Base-by-base conservation (phyloP, 768 basidiomycete species). In the Cystoderma amianthinum region DNA sequence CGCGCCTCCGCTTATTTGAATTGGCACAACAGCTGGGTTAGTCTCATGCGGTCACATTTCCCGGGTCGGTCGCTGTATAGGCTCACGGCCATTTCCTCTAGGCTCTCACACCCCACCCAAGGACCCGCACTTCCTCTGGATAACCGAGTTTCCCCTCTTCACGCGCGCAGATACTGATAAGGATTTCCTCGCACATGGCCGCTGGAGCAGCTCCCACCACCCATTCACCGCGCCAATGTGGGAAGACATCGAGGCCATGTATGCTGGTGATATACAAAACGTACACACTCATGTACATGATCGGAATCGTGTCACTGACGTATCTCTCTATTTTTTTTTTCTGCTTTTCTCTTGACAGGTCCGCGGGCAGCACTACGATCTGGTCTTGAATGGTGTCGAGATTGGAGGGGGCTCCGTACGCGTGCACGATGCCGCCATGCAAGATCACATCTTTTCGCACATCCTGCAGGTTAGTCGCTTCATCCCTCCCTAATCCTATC, bases 201-300 rank as follows among this genome's bases (percentile, higher is more conserved):
- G 92, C 53, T 95, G 90, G 88, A 85, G 87, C 48, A 87, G 86
- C 48, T 82, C 89, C 2, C 94, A 97, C 54, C 94, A 97, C 61
- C 94, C 94, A 2, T 97, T 97, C 62, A 97, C 94, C 10, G 93
- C 94, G 6, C 94, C 94, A 16, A 87, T 94, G 80, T 85, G 72
- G 72, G 77, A 95, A 59, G 94, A 97, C 59, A 71, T 95, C 18
- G 70, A 79, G 35, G 74, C 77, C 25, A 69, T 97, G 64, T 83
- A 85, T 54, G 65, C 65, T 32, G 90, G 88, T 25, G 69, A 78
- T 50, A 64, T 84, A 36, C 77, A 80, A 39, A 59, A 67, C 50
- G 77, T 78, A 17, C 34, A 36, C n/a, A 15, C 18, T 36, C 34
- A 9, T n/a, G 17, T 36, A 7, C n/a, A 15, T 36, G 34, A 9